Conservation (phyloP, 2,329 filamentous ascomycete species). For the Arthroderma uncinatum region DNA sequence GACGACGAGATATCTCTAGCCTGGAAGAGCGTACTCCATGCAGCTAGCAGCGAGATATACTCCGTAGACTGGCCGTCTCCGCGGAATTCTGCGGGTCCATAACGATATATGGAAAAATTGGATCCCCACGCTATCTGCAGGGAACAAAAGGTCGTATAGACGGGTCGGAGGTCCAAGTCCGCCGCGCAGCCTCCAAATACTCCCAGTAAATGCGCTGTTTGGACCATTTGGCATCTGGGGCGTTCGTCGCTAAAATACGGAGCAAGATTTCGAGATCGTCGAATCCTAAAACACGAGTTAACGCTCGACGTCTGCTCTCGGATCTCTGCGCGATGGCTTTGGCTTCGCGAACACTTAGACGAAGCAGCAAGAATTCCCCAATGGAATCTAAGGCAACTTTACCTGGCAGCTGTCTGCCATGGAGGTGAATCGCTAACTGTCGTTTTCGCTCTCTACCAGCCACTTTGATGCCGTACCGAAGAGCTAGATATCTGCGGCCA, state of each 20-base stretch:
- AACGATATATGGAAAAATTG: background rate
- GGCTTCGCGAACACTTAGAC: background rate
- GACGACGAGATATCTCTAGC: no score
- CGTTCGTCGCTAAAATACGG: background rate
- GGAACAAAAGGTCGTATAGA: background rate
- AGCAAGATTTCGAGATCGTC: background rate
- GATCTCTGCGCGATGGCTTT: background rate
- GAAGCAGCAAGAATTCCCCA: background rate
- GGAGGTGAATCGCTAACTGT: no score
- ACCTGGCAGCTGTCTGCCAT: no score
- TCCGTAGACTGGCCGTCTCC: background rate
- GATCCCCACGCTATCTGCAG: background rate
- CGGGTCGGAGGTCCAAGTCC: background rate
- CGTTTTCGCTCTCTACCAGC: no score
- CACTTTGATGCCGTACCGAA: no score
- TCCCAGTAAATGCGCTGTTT: background rate
- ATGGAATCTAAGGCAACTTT: no score
- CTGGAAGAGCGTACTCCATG: background rate
- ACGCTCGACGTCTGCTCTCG: background rate
- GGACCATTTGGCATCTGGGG: background rate
- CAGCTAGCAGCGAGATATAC: background rate
- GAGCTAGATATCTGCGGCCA: no score
- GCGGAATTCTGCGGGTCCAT: background rate
- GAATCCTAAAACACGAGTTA: background rate
- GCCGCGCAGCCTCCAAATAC: background rate